Base-by-base conservation (phyloP, 2,329 filamentous ascomycete genomes). In the Colletotrichum limetticola region DNA sequence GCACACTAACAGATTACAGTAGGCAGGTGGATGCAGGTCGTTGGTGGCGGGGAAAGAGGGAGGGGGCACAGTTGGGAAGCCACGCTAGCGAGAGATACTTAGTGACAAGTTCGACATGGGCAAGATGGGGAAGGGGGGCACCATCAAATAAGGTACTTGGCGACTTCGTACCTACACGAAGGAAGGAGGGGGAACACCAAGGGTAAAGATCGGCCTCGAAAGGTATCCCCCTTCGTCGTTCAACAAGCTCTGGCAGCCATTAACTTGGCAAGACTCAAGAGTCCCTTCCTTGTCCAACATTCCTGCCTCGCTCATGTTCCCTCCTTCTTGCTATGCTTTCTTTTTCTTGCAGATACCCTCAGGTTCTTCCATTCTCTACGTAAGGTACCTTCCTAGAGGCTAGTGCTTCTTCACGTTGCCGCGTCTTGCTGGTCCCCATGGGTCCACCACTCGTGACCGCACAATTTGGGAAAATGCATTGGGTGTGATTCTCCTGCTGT, bases 41-140 rank as follows among this genome's bases (percentile, higher is more conserved):
- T 55, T 71, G 63, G 68, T 57, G 57, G 63, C 56, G 61, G 61
- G 61, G 61, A 56, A 61, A 37, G 55, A 55, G 57, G 66, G 67
- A 58, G 24, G 42, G 30, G 65, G 35, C 42, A 49, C 19, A 56
- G 22, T 49, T 61, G n/a, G 30, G 26, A 30, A 57, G 30, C 8
- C 30, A 19, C 14, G 35, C 12, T 11, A 16, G 30, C 12, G 12
- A 22, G 11, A n/a, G 1, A 19, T 12, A 52, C 37, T 1, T 42
- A 19, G 37, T 2, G 37, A 42, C 6, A 42, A 42, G 14, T 42
- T 19, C n/a, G 42, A 49, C 42, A 49, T 49, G 42, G 42, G 42
- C 19, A 49, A 22, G 42, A 49, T 49, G 42, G 42, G 42, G 42
- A 49, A 49, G 42, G 42, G 42, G 42, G 42, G 7, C 19, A 9